Base-by-base conservation (phyloP, 164 flowering plant species). In the Warburgia ugandensis region DNA sequence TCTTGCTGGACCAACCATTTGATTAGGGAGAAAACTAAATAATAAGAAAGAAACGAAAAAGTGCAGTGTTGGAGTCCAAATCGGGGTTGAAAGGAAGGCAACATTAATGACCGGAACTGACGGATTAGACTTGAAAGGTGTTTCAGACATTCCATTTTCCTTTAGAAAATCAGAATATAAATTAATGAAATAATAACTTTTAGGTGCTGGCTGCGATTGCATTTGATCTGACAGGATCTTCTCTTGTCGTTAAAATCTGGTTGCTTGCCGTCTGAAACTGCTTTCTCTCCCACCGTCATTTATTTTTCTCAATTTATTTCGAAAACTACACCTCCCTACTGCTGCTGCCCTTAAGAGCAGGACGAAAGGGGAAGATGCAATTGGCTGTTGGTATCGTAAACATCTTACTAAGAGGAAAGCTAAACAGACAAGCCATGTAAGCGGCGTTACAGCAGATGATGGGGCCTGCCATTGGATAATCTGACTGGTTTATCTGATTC, bases 91-190 rank as follows among this genome's bases (percentile, higher is more conserved):
- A 35, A 16, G n/a, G 38, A 35, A 13, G 17, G 41, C 14, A 20
- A 37, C 16, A 37, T 37, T 37, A 37, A 37, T 37, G 41, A 20
- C 14, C 4, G 41, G 17, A 4, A 4, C 41, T 37, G 41, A 37
- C 41, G 41, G n/a, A 37, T 37, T 14, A 37, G 41, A 37, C 41
- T 37, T 16, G 41, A 37, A 37, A 16, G 41, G 41, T 20, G 17
- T 37, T 37, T 37, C 41, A 37, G 41, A 37, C 41, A 37, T 37
- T 37, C 41, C 41, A 37, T 37, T 12, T 37, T 37, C 41, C 17
- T 12, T 37, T 20, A n/a, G n/a, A n/a, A n/a, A n/a, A n/a, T 37
- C 41, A 37, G n/a, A 20, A 13, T 14, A 4, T 7, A 37, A 37
- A 37, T 20, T 20, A 16, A 37, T 5, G 13, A 3, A 5, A 16